Conservation (phyloP, 176 grass and related monocot genomes). For the Bothriochloa decipiens region DNA sequence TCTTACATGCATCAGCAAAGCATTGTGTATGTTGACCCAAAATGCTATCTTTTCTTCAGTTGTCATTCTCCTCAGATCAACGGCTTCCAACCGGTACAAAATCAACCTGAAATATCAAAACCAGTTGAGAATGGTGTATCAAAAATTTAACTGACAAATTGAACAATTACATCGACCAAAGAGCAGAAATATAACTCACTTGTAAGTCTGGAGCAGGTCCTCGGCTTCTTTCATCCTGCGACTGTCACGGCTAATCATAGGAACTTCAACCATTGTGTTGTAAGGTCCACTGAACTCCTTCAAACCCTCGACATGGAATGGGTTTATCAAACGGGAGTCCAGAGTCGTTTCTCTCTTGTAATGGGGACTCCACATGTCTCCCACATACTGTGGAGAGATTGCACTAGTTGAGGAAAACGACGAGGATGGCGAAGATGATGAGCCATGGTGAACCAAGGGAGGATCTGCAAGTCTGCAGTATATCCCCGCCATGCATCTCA, state of each 20-base stretch:
- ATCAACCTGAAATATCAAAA: constrained; percentile 63
- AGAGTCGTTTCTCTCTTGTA: constrained; percentile 70
- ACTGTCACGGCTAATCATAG: constrained; percentile 68
- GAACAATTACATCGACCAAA: neutral
- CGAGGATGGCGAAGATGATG: constrained; percentile 66
- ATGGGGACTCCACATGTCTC: constrained; percentile 81
- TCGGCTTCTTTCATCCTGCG: constrained; percentile 72
- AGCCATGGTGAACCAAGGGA: constrained; percentile 68
- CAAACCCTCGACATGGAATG: constrained; percentile 86
- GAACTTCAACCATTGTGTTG: constrained; percentile 93
- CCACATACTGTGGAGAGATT: constrained; percentile 75
- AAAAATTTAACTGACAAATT: neutral
- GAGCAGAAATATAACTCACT: constrained; percentile 50
- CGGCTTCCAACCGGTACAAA: constrained; percentile 65
- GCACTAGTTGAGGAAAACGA: constrained; percentile 89
- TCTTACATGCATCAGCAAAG: constrained; percentile 92
- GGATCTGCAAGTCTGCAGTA: constrained; percentile 91
- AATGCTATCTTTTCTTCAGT: constrained; percentile 88
- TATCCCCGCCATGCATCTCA: constrained; percentile 84
- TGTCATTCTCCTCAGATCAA: constrained; percentile 82
- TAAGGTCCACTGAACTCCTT: constrained; percentile 98
- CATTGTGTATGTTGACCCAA: constrained; percentile 98
- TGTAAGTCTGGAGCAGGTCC: constrained; percentile 82
- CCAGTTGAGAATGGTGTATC: neutral
- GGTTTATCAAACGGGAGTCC: constrained; percentile 93